Base-by-base conservation (phyloP, 1,284 basidiomycete species). In the Vanrija sp. region DNA sequence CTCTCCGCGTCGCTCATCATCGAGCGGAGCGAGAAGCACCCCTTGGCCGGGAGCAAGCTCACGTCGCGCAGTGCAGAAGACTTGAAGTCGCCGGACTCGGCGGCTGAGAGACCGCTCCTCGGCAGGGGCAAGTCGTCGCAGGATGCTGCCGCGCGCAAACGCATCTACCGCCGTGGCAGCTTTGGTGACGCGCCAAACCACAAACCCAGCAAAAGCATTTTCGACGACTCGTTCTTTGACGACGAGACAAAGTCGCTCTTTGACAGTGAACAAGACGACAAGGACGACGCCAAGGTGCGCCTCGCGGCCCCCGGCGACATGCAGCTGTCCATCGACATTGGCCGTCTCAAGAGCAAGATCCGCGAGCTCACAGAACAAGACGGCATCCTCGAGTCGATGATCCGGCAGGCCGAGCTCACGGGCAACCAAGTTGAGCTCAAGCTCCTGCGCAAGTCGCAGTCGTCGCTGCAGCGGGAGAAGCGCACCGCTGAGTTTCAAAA, bases 401-500 rank as follows among this genome's bases (percentile, higher is more conserved):
- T 96, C 64, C 86, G 89, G 62, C 94, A 95, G 73, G 95, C 95
- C 0, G 95, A 98, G 69, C 78, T 98, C 43, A 92, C 91, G 0
- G 95, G 94, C 0, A 90, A 92, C 66, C 84, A 82, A 2, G 85
- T 88, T 64, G 93, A 98, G 75, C 81, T 94, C 23, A 83, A 83
- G 52, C 81, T 98, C 19, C 82, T 98, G 46, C 83, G 81, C 48
- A 88, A 85, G 62, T 94, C 91, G 0, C 88, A 88, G 65, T 82
- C 86, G 9, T 85, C 90, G 0, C 83, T 97, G 71, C 83, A 81
- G 38, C 81, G 91, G 46, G 93, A 98, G 68, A 79, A 92, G 29
- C 82, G 91, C 29, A 87, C 92, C 64, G 79, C 93, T 3, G 81
- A 83, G 51, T 95, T 96, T 75, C 92, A 96, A 76, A 90, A 88